Base-by-base conservation (phyloP, 495 filamentous ascomycete genomes). In the Aspergillus carlsbadensis region DNA sequence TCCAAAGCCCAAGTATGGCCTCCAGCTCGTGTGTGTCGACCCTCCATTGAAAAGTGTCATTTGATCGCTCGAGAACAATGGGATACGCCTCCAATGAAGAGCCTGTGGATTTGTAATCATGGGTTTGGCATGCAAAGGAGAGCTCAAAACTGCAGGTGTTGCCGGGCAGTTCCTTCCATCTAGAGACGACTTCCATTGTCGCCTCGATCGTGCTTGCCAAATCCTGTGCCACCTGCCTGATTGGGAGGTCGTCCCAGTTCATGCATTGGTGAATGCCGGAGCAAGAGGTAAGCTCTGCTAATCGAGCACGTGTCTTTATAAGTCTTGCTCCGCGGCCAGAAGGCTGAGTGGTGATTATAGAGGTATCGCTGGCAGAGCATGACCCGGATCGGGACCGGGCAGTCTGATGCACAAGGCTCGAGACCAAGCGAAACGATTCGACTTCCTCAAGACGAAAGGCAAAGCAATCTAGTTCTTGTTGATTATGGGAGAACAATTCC, bases 391-490 rank as follows among this genome's bases (percentile, higher is more conserved):
- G 55, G 8, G 49, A 56, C 11, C 40, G 58, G 7, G 52, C 54
- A 10, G 61, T 56, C 2, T 17, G 46, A 13, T 51, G 36, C 0
- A 31, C 43, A 1, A 44, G 26, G 1, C 42, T 41, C 0, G 57
- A 58, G 8, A 62, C 34, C 5, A 70, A 36, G 6, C 54, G 46
- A 22, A 77, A 70, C 0, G 66, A 66, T 2, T 63, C 50, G 2
- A 72, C 54, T 0, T 67, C 26, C 10, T 68, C 62, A 0, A 75
- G 65, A 47, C 68, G 59, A 31, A 74, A 73, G 0, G 76, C 69
- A 52, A 82, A 75, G 58, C 64, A 76, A 34, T 82, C 78, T 2
- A 82, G 41, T 44, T 82, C 79, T 26, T 77, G 70, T 20, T 68
- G 57, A 10, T 65, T 71, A 6, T 66, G 46, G 10, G 64, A 61